Base-by-base conservation (phyloP, 208 protist species). In the Leishmania lainsoni region DNA sequence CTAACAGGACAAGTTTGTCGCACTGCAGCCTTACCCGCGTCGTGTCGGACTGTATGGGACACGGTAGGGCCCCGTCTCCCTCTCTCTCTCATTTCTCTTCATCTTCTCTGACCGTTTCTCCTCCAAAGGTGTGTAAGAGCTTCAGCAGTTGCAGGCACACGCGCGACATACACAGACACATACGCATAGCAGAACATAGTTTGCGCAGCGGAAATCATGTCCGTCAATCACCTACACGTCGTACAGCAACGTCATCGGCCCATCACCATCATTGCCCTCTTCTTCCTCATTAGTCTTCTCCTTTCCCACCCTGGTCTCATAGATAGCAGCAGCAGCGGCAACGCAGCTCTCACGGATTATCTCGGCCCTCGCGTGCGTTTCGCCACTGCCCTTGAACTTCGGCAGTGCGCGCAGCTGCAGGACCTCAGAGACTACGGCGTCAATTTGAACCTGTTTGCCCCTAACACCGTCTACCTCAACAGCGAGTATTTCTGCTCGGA, bases 401-500 rank as follows among this genome's bases (percentile, higher is more conserved):
- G 35, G 52, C 54, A 69, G n/a, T 89, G 86, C 54, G 22, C 80
- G 6, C 26, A 74, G 32, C 74, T 89, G 56, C 2, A 54, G 5
- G 78, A 82, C 59, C 75, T 85, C 5, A 39, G 35, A 0, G 35
- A 69, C 59, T 85, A 79, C 81, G 81, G 81, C 17, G 68, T 89
- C 26, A 82, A 84, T 69, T 14, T 65, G 32, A 32, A 42, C 26
- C 71, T 85, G 32, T 80, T 89, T 32, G 2, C 17, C 17, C 14
- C 48, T 9, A 16, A 86, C 5, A 51, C 48, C 0, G 84, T 87
- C 54, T 80, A 80, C 76, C 61, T 72, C 20, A 56, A 69, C 9
- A 42, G 71, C 0, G 65, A 85, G 26, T 89, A 88, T 76, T 90
- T 93, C 68, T 90, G 86, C 48, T 76, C 69, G 0, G 52, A 76